Evolutionary conservation across 163 green algal genomes (phyloP), one percentile per base, ranked within the genome.

Genomic region (Scenedesmus sp.): DNA sequence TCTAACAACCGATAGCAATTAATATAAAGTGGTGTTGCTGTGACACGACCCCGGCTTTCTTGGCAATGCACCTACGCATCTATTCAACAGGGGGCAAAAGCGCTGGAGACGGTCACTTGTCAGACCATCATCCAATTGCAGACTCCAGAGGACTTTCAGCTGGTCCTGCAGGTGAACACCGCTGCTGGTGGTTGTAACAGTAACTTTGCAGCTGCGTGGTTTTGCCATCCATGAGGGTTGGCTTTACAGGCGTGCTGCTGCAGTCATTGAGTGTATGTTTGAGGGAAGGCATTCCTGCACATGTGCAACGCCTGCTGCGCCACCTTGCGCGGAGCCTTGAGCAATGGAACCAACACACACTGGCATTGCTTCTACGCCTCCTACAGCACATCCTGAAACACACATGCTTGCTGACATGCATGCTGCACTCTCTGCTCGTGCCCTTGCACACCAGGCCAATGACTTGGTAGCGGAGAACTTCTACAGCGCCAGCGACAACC

Each of bases 391-490:
- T 70, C 12, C 62, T 70, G 62, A 12, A 70, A 20, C 76, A 20
- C 10, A 26, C 26, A 54, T 15, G 12, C 82, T 54, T 54, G 57
- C 23, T 16, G 4, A 54, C 83, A 70, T 23, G 18, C 23, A 56
- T 56, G 23, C 23, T n/a, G 67, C 54, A 34, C 62, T 83, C 62
- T 12, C 46, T 9, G 15, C 1, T 4, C 70, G 9, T 79, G 46
- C 8, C 26, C 4, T 23, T 79, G 12, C 7, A 1, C 5, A 76
- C 70, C 55, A 92, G 90, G 67, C 66, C 34, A 93, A 93, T 74
- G 70, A 90, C 18, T 55, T 93, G 10, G 90, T 93, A 6, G 34
- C 90, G 23, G 83, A 87, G 59, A 79, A 23, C 4, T 93, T 93
- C 55, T 90, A 93, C 70, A 66, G 52, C 16, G n/a, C 55, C 8